Conservation (phyloP, 169 alveolate genomes). For the Eimeria praecox region DNA sequence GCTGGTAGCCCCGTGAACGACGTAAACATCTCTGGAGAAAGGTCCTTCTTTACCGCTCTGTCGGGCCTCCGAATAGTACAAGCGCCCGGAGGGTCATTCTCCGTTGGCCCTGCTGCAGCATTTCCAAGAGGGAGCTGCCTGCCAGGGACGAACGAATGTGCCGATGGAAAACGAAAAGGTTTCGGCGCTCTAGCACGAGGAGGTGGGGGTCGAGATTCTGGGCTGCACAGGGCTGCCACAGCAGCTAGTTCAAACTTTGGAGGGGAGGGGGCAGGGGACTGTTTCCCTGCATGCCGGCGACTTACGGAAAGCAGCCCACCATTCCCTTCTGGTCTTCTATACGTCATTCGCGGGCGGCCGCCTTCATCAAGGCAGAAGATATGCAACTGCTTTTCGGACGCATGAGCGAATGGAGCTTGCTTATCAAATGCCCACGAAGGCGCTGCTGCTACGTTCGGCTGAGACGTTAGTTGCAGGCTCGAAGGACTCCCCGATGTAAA, state of each 20-base stretch:
- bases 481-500: not conserved
- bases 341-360: not conserved
- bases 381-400: not conserved
- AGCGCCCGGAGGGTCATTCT: not conserved
- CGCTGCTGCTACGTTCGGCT: not conserved
- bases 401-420: not conserved
- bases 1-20: not conserved
- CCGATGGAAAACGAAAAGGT: slow-evolving; percentile 7
- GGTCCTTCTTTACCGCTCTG: not conserved
- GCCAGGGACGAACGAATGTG: slow-evolving; percentile 47
- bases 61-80: slow-evolving; percentile 5
- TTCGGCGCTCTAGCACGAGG: not conserved
- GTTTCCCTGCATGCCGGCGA: not conserved
- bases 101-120: not conserved
- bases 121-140: not conserved
- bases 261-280: slow-evolving; percentile 22
- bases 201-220: not conserved
- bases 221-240: slow-evolving; percentile 57
- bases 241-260: slow-evolving; percentile 70
- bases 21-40: not conserved
- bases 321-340: not conserved
- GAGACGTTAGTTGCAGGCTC: not conserved
- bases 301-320: not conserved
- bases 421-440: not conserved
- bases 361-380: slow-evolving; percentile 6